These are phyloP conservation scores for Westerdykella ornata DNA, from an alignment of 2,329 filamentous ascomycete genomes.

Conservation along the genomic window DNA sequence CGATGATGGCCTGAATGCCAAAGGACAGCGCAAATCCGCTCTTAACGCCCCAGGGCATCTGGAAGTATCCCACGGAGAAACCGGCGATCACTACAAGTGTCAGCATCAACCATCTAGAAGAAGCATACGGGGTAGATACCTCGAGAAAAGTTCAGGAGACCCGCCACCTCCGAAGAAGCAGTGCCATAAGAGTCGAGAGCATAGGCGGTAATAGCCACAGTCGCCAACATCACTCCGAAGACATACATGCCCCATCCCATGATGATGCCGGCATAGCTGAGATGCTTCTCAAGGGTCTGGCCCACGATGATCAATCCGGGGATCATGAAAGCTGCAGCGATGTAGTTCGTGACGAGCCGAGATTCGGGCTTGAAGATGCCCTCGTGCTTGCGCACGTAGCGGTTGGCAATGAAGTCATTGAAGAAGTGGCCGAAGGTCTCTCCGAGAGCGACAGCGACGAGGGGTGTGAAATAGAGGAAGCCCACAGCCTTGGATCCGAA, in stretches of 20 bases:
- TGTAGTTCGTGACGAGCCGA: slow-evolving; percentile 29
- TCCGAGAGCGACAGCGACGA: slow-evolving; percentile 29
- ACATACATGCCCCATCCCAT: slow-evolving; percentile 34
- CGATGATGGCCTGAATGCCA: slow-evolving; percentile 32
- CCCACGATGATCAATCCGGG: slow-evolving; percentile 31
- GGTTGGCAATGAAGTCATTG: slow-evolving; percentile 31
- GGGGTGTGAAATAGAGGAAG: slow-evolving; percentile 31
- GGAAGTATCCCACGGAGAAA: slow-evolving; percentile 34
- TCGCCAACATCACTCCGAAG: slow-evolving; percentile 30
- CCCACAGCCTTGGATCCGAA: slow-evolving; percentile 20
- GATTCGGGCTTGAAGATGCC: slow-evolving; percentile 29
- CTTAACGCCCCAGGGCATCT: slow-evolving; percentile 28
- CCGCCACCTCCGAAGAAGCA: slow-evolving; percentile 27
- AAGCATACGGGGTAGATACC: slow-evolving; percentile 9
- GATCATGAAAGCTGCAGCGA: slow-evolving; percentile 27
- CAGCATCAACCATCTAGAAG: background rate
- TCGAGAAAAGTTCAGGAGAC: slow-evolving; percentile 32
- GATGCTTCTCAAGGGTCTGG: slow-evolving; percentile 28
- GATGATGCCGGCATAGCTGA: slow-evolving; percentile 27
- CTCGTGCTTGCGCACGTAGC: slow-evolving; percentile 28
- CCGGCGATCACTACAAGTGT: slow-evolving; percentile 20
- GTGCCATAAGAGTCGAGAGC: slow-evolving; percentile 30
- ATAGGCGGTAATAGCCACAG: slow-evolving; percentile 32
- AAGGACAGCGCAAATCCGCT: slow-evolving; percentile 29
- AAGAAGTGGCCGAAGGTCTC: slow-evolving; percentile 35